Evolutionary conservation across 768 basidiomycete species (phyloP), one percentile per base, ranked within the genome.

Genomic region (Lentinula raphanica): DNA sequence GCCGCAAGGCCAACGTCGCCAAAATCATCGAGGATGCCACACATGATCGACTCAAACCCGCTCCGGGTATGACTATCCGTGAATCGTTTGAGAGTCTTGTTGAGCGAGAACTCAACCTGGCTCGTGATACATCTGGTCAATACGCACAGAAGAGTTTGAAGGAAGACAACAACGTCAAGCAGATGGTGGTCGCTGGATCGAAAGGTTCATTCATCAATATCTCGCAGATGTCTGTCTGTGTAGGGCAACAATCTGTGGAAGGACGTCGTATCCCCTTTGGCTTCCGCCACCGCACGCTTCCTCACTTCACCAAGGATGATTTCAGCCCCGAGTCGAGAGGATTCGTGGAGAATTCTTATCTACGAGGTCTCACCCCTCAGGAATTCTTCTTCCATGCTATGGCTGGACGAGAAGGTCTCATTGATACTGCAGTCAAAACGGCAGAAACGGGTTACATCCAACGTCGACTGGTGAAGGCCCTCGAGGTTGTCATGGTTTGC

Each of bases 381-480:
- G 97, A 99, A 69, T 99, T 93, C 80, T 98, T 98, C 82, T 98
- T 99, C 86, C 97, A 99, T 72, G 97, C 97, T 58, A 98, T 98
- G 96, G 96, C 96, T 66, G 96, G 97, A 73, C 92, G 97, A 64
- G 97, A 98, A 74, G 97, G 97, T 79, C 74, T 99, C 54, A 98
- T 98, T 66, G 97, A 99, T 80, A 98, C 97, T 3, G 97, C 97
- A 39, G 95, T 99, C 71, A 99, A 99, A 79, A 99, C 97, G 3
- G 97, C 97, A 46, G 97, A 99, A 74, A 98, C 97, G 0, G 97
- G 97, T 63, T 98, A 98, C 70, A 99, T 98, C 66, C 97, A 99
- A 71, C 91, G 96, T 66, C 91, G 96, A 59, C 79, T 99, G 62
- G 97, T 99, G 65, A 99, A 99, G 74, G 97, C 97, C 0, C 75